Conservation (phyloP, 305 asterid species). For the Fraxinus xanthoxyloides region DNA sequence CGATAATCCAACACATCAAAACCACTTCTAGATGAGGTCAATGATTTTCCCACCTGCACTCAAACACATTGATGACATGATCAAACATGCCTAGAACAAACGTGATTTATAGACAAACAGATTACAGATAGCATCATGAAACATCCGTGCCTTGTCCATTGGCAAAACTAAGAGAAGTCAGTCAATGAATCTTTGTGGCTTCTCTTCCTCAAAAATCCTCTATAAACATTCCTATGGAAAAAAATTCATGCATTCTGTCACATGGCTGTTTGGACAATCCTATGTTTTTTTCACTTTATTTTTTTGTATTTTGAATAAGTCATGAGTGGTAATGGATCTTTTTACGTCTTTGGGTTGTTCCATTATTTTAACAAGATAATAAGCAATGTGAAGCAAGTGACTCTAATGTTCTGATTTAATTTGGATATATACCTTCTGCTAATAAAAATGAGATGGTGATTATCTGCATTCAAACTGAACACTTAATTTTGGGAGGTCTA, state of each 20-base stretch:
- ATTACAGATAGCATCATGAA: neutral
- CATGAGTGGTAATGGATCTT: neutral
- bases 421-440: neutral
- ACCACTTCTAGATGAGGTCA: neutral
- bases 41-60: neutral
- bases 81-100: neutral
- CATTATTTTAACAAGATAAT: neutral
- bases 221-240: neutral
- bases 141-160: neutral
- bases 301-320: neutral
- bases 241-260: neutral
- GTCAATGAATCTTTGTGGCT: neutral
- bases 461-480: neutral
- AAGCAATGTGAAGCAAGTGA: neutral
- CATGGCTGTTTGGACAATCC: neutral
- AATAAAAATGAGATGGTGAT: neutral
- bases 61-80: neutral
- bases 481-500: neutral
- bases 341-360: neutral
- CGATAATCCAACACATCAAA: neutral
- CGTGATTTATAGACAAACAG: neutral
- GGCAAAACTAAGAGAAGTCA: neutral
- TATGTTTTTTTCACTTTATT: neutral
- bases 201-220: neutral
- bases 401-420: neutral